Conservation (phyloP, 2,329 filamentous ascomycete species). For the Verticillium nubilum region DNA sequence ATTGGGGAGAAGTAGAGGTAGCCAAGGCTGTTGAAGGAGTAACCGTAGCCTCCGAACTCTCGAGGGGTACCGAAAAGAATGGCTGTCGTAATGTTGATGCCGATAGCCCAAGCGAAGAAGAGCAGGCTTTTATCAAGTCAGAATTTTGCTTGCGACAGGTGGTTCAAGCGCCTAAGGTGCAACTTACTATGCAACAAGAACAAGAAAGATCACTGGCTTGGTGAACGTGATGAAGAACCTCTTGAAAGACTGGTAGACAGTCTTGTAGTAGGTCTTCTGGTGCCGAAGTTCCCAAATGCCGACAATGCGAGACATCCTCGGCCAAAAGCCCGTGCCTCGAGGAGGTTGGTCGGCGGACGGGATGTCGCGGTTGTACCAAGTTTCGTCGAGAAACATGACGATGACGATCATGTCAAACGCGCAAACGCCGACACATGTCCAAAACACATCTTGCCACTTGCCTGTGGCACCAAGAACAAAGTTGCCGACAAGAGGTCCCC, state of each 20-base stretch:
- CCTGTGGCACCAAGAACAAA: conserved; percentile 40
- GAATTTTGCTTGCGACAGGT: not conserved
- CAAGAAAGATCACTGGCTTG: conserved; percentile 30
- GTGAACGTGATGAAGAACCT: conserved; percentile 30
- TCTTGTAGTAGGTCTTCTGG: not conserved
- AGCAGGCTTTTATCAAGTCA: conserved; percentile 13
- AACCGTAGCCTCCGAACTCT: conserved; percentile 30
- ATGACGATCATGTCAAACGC: conserved; percentile 31
- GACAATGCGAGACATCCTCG: conserved; percentile 10
- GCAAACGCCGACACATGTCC: conserved; percentile 37
- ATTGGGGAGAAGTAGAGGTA: conserved; percentile 55
- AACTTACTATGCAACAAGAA: conserved; percentile 25
- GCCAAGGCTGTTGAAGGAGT: conserved; percentile 43
- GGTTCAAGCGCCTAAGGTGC: not conserved
- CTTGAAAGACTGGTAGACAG: conserved; percentile 26
- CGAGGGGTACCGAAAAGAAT: conserved; percentile 41
- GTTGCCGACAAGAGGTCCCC: conserved; percentile 37
- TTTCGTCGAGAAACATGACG: conserved; percentile 38
- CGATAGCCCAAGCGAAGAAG: conserved; percentile 45
- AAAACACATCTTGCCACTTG: conserved; percentile 40
- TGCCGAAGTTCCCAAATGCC: not conserved
- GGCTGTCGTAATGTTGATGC: conserved; percentile 50
- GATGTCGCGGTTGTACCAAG: conserved; percentile 41
- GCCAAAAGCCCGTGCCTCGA: conserved; percentile 17
- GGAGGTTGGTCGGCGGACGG: conserved; percentile 26